Evolutionary conservation across 139 green algal genomes (phyloP).

Genomic region (Tetradesmus obliquus): DNA sequence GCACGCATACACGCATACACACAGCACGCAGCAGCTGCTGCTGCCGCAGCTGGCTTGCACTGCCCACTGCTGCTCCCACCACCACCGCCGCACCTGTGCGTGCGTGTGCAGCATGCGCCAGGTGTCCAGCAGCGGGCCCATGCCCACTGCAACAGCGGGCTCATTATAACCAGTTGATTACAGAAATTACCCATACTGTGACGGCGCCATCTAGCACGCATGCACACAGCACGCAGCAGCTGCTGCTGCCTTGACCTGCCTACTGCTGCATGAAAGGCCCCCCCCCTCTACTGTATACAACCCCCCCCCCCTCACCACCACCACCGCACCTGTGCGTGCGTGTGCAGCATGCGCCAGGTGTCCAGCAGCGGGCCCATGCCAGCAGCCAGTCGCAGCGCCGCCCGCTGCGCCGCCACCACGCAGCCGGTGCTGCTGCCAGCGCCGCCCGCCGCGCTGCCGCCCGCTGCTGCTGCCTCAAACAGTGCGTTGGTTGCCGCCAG

Average conservation of each 20-base stretch:
- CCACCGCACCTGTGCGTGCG: conserved; percentile 31
- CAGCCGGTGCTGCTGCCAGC: conserved; percentile 7
- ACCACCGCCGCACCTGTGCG: conserved; percentile 14
- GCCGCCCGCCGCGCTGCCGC: not conserved
- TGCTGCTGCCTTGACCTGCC: not conserved
- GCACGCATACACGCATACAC: no score
- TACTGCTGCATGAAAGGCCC: not conserved
- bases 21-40: not conserved
- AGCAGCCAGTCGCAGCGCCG: conserved; percentile 11
- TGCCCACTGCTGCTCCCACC: not conserved
- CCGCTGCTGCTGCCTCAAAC: conserved; percentile 27
- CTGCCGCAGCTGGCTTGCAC: no score
- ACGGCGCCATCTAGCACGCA: no score
- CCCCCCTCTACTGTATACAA: no score
- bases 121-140: conserved; percentile 40
- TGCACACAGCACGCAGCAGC: not conserved
- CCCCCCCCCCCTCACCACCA: not conserved
- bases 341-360: conserved; percentile 46
- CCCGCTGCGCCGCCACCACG: conserved; percentile 20
- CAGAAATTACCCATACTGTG: no score
- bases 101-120: conserved; percentile 35
- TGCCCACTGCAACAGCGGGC: no score
- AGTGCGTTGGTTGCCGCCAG: conserved; percentile 36
- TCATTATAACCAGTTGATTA: no score
- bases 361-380: conserved; percentile 39